Evolutionary conservation across 441 rosid genomes (phyloP), one percentile per base, ranked within the genome.

Genomic region (Jatropha podagrica): DNA sequence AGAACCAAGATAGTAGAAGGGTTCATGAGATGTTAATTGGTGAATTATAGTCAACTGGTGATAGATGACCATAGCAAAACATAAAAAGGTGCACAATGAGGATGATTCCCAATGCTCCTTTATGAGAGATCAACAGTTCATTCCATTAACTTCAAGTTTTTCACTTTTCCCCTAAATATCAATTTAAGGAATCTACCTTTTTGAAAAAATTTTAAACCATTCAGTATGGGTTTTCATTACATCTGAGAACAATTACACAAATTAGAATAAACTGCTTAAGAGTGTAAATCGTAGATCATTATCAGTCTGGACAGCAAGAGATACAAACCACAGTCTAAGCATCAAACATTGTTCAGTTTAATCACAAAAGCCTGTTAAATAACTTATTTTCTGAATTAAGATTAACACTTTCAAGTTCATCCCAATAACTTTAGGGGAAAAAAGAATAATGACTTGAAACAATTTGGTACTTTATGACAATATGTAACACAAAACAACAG

Each of bases 1-100:
- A 56, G 87, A 81, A 72, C 92, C 96, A 66, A 88, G 96, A 81
- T 88, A 88, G 84, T 26, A 23, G 66, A 65, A 68, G 73, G 77
- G 64, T 54, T 54, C 76, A 71, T 54, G 65, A 63, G 20, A 68
- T 56, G 44, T 56, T 80, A 61, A 49, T 63, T 67, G 65, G 68
- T 54, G 65, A 81, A 46, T 26, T 48, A 74, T 55, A 64, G 59
- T 77, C 78, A 32, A 49, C 75, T 52, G 37, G 20, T 26, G 26
- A 59, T 32, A 79, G 65, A 63, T 71, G 56, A 56, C 37, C 62
- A 71, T 58, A 48, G 68, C 40, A 65, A 23, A 58, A 18, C 51
- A 73, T 58, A 52, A 15, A 68, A 60, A 63, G 46, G 76, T 23
- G 62, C 48, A 72, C 1, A 42, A 18, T 63, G 72, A 65, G 69